Conservation (phyloP, 2,329 filamentous ascomycete species). For the Fusarium pseudocircinatum region DNA sequence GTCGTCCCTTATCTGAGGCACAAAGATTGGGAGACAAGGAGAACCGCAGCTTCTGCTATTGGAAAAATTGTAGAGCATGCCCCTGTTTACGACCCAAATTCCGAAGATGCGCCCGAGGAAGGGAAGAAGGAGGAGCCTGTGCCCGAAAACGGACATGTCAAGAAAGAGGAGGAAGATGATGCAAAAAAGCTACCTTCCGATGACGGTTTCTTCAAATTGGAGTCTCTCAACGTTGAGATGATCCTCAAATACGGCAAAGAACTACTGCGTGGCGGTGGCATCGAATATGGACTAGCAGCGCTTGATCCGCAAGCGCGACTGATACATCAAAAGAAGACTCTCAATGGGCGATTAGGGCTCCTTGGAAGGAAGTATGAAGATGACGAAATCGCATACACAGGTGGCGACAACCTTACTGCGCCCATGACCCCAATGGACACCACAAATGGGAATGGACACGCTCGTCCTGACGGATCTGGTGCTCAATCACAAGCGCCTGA, state of each 20-base stretch:
- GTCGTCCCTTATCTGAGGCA: constrained; percentile 96
- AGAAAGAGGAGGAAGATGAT: constrained; percentile 71
- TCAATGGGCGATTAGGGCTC: constrained; percentile 83
- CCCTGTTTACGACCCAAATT: constrained; percentile 87
- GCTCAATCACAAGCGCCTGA: constrained; percentile 60
- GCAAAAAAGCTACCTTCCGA: constrained; percentile 54
- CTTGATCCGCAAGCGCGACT: constrained; percentile 85
- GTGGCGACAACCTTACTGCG: constrained; percentile 57
- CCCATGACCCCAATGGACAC: constrained; percentile 58
- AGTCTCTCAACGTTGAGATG: constrained; percentile 78
- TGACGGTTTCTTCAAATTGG: constrained; percentile 75
- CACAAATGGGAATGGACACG: constrained; percentile 47
- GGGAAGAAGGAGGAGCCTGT: constrained; percentile 52
- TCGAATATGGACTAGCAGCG: constrained; percentile 84
- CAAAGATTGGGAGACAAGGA: constrained; percentile 96
- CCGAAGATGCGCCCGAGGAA: constrained; percentile 66
- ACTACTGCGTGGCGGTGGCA: constrained; percentile 83
- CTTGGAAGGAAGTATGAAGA: constrained; percentile 87
- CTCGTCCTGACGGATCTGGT: constrained; percentile 50
- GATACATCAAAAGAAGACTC: constrained; percentile 87
- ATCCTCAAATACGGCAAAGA: constrained; percentile 87
- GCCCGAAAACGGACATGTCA: constrained; percentile 56
- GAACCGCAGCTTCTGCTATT: constrained; percentile 91
- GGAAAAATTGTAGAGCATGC: constrained; percentile 94
- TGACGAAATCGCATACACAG: constrained; percentile 72